Conservation (phyloP, 225 moss, liverwort and hornwort genomes). For the Physcomitrellopsis africana region DNA sequence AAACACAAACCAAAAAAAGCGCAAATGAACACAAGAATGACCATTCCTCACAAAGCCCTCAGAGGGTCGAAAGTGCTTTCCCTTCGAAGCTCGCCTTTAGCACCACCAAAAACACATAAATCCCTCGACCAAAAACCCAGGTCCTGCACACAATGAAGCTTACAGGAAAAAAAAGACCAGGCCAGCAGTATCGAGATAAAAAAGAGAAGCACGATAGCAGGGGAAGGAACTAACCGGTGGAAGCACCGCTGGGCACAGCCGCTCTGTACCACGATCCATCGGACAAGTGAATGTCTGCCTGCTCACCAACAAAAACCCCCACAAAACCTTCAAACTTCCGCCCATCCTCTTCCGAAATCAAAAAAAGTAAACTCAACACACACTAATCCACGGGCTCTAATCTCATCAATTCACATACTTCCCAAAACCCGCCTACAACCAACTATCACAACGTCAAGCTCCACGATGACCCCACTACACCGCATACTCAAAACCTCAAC, state of each 20-base stretch:
- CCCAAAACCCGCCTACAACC: neutral
- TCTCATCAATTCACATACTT: neutral
- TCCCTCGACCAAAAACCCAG: neutral
- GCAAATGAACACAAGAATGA: neutral
- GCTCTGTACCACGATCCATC: slow-evolving; percentile 79
- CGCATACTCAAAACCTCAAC: neutral
- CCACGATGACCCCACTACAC: neutral
- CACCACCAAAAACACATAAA: no score
- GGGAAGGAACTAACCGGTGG: slow-evolving; percentile 58
- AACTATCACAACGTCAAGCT: neutral
- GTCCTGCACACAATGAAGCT: no score
- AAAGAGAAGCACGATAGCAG: neutral
- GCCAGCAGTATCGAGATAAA: neutral
- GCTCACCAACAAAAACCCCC: slow-evolving; percentile 20
- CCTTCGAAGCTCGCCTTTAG: neutral
- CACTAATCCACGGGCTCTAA: neutral
- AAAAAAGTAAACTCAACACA: neutral
- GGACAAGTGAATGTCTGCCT: slow-evolving; percentile 69
- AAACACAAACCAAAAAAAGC: neutral
- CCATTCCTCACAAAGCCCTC: neutral
- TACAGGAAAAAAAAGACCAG: neutral
- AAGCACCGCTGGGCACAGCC: slow-evolving; percentile 90
- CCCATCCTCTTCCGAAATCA: neutral
- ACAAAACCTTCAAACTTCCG: neutral
- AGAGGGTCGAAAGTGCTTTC: neutral